A percentile compares a stretch with the other conserved stretches of the same genome.
These are phyloP conservation scores for Aspergillus ostianus DNA, from an alignment of 495 filamentous ascomycete species.

Conservation along the genomic window DNA sequence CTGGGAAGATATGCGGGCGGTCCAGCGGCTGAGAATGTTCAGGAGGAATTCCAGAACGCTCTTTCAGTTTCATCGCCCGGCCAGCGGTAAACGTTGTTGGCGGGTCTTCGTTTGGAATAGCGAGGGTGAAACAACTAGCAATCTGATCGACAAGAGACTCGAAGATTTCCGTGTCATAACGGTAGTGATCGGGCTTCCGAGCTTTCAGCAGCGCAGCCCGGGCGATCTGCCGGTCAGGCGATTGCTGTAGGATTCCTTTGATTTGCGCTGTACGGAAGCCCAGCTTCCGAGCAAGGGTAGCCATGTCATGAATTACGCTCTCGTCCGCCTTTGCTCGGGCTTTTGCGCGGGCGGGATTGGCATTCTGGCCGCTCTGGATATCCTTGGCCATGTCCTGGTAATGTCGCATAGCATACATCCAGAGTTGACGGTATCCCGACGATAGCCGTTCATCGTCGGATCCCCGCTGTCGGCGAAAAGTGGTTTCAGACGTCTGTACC, in stretches of 20 bases:
- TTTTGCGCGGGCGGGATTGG: constrained; percentile 19
- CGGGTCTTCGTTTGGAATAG: constrained; percentile 15
- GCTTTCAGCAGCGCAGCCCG: constrained; percentile 30
- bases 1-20: constrained; percentile 26
- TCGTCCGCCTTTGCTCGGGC: constrained; percentile 29
- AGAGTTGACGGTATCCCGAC: not conserved
- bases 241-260: constrained; percentile 18
- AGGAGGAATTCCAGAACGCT: constrained; percentile 21
- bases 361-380: constrained; percentile 4
- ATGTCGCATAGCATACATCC: not conserved
- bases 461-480: not conserved
- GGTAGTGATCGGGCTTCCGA: constrained; percentile 27
- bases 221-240: constrained; percentile 31
- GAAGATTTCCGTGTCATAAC: constrained; percentile 24
- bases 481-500: not conserved
- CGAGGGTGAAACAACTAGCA: constrained; percentile 18
- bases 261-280: constrained; percentile 30
- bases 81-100: constrained; percentile 10
- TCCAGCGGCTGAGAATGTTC: constrained; percentile 21
- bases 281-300: constrained; percentile 24
- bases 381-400: not conserved
- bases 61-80: constrained; percentile 13
- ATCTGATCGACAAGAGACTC: constrained; percentile 23
- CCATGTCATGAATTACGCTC: constrained; percentile 27
- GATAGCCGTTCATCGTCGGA: not conserved